These are phyloP conservation scores for Mycena maculata DNA, from an alignment of 768 basidiomycete genomes.

Conservation along the genomic window DNA sequence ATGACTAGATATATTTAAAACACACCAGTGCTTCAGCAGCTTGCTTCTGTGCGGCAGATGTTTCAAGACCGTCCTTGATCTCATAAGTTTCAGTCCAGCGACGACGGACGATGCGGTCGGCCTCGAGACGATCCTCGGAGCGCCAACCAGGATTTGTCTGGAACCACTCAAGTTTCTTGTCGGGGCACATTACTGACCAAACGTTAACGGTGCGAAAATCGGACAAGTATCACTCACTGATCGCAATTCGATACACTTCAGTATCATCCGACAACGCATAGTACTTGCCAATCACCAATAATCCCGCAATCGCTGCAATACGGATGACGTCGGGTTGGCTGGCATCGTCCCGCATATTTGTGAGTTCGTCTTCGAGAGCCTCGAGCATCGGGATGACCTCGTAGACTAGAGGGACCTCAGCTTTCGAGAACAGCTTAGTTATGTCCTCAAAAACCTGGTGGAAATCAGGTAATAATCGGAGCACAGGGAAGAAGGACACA, in stretches of 20 bases:
- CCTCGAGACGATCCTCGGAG: neutral
- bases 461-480: neutral
- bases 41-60: too few relatives aligned
- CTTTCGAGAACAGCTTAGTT: slow-evolving; percentile 41
- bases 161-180: slow-evolving; percentile 39
- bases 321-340: slow-evolving; percentile 20
- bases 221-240: slow-evolving; percentile 22
- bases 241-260: slow-evolving; percentile 39
- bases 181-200: slow-evolving; percentile 41
- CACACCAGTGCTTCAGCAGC: too few relatives aligned
- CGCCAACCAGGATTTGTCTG: slow-evolving; percentile 18
- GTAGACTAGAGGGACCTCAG: slow-evolving; percentile 33
- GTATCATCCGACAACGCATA: slow-evolving; percentile 39
- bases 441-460: slow-evolving; percentile 39
- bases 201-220: neutral
- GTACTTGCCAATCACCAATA: slow-evolving; percentile 36
- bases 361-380: slow-evolving; percentile 26
- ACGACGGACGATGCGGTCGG: slow-evolving; percentile 13
- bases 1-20: too few relatives aligned
- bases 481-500: slow-evolving; percentile 11
- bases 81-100: neutral
- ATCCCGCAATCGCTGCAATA: slow-evolving; percentile 18
- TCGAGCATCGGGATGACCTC: slow-evolving; percentile 38
- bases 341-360: slow-evolving; percentile 19
- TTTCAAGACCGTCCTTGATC: too few relatives aligned